Base-by-base conservation (phyloP, 2,329 filamentous ascomycete species). In the Drechmeria coniospora region DNA sequence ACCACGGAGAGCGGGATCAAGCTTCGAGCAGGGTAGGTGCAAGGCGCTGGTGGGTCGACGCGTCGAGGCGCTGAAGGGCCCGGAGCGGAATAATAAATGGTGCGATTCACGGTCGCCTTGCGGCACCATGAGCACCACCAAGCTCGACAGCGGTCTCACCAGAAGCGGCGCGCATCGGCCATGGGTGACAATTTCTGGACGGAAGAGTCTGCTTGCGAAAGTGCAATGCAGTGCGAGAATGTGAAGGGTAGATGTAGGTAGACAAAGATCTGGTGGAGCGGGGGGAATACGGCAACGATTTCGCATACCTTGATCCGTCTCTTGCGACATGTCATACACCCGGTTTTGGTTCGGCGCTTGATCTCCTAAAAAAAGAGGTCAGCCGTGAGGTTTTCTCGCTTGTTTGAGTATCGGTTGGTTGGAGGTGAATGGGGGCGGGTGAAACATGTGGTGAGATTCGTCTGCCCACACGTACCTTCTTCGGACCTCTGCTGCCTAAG, bases 251-350 rank as follows among this genome's bases (percentile, higher is more conserved):
- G n/a, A n/a, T n/a, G n/a, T n/a, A n/a, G n/a, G n/a, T n/a, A n/a
- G n/a, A n/a, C n/a, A n/a, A n/a, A n/a, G n/a, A n/a, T n/a, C n/a
- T n/a, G n/a, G n/a, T n/a, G n/a, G n/a, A n/a, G n/a, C n/a, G n/a
- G n/a, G n/a, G n/a, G 8, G 17, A 25, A 25, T 14, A n/a, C 14
- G 18, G n/a, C 28, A 23, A n/a, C 21, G 23, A 11, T 25, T 30
- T 32, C 33, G 32, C 65, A 46, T 50, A 72, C 68, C 67, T 73
- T 73, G 46, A 73, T 72, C 40, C 68, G 57, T 39, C 68, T 60
- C 43, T 70, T 71, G 31, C 68, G 64, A 49, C 68, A 73, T 24
- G 68, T 73, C 46, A 73, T 49, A 38, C 68, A 73, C n/a, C 68
- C 68, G 2, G 68, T 73, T 47, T 73, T 73, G 25, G 68, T 73